These are phyloP conservation scores for Alnus glutinosa DNA, from an alignment of 306 rosid genomes.

Conservation along the genomic window DNA sequence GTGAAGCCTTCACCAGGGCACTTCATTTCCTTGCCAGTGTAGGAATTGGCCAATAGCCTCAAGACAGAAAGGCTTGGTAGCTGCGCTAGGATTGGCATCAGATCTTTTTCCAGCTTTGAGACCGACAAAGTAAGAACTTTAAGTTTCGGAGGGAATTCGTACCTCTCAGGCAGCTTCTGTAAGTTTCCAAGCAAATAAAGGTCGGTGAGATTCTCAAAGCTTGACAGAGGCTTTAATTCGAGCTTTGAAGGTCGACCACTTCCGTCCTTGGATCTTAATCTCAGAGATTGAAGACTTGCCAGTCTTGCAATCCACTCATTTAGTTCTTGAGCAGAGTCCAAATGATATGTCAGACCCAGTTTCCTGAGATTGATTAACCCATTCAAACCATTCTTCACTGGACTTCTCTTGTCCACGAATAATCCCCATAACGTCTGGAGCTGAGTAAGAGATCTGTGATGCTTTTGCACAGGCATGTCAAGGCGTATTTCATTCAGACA, in stretches of 20 bases:
- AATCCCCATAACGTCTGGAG: conserved; percentile 1
- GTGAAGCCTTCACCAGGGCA: neutral
- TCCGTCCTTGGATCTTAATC: neutral
- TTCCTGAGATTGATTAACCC: neutral
- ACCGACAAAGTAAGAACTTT: neutral
- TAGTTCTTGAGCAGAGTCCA: neutral
- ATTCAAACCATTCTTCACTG: neutral
- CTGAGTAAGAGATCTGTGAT: neutral
- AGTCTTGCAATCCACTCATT: conserved; percentile 1
- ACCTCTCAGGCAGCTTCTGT: neutral
- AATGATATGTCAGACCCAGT: neutral
- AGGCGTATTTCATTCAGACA: neutral
- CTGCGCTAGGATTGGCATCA: conserved; percentile 1
- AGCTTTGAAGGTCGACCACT: neutral
- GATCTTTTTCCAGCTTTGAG: neutral
- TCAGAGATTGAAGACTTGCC: neutral
- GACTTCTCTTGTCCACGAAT: neutral
- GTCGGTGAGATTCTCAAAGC: conserved; percentile 3
- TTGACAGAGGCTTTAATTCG: neutral
- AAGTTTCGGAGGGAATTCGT: neutral
- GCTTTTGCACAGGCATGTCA: neutral
- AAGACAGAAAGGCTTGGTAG: neutral
- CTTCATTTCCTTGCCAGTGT: neutral
- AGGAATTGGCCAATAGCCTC: neutral
- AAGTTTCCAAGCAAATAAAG: neutral